Base-by-base conservation (phyloP, 495 filamentous ascomycete genomes). In the Aspergillus nidulans region DNA sequence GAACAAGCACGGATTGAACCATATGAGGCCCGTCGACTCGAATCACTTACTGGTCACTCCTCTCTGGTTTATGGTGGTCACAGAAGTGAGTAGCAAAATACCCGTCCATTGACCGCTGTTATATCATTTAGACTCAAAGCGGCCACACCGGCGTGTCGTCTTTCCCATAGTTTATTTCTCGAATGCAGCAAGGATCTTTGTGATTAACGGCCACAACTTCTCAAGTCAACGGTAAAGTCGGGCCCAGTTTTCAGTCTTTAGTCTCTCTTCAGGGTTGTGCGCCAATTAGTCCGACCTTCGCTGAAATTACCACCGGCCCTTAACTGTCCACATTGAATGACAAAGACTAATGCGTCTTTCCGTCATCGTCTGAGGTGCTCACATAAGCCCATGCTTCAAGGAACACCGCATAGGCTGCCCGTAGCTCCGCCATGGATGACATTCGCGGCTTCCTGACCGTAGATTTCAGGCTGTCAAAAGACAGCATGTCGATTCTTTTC, bases 361-460 rank as follows among this genome's bases (percentile, higher is more conserved):
- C 50, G 6, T 32, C 4, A 36, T 53, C 23, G 18, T 53, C 39
- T 0, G 16, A 9, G 1, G 50, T 25, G 23, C 36, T 53, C n/a
- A 45, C 19, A 36, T 53, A 53, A 0, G 50, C 50, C 50, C 50
- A n/a, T 21, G 12, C n/a, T 24, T 7, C 16, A 20, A 53, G 50
- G 2, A 44, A 3, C 23, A 20, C 16, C 9, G 40, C 50, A n/a
- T n/a, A n/a, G n/a, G n/a, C n/a, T n/a, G n/a, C n/a, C n/a, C n/a
- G n/a, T n/a, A 1, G 43, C 32, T 3, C 18, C 24, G 1, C 44
- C 24, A 18, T 44, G 39, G 16, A 44, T 45, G 24, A 3, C 20
- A 1, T 9, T 21, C 5, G 50, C 50, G 8, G 50, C 50, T 13
- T 44, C 50, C 50, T n/a, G 50, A 15, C n/a, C 50, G 21, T 1